Base-by-base conservation (phyloP, 1,284 basidiomycete species). In the Sparassis latifolia region DNA sequence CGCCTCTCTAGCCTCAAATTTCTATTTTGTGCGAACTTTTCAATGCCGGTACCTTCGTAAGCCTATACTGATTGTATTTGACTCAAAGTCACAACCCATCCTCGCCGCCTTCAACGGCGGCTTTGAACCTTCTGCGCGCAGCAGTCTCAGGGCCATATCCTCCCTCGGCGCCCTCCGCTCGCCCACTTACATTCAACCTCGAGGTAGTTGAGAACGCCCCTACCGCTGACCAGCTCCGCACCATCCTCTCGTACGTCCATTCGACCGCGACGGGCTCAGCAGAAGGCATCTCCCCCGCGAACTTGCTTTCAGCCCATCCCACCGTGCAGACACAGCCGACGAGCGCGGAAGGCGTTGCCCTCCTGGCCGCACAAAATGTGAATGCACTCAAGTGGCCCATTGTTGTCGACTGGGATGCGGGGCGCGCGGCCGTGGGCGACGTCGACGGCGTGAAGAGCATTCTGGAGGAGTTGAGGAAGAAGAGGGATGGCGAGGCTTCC, bases 401-500 rank as follows among this genome's bases (percentile, higher is more conserved):
- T 44, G 84, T 89, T 1, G 87, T 89, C 2, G 80, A 89, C 57
- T 89, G 87, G 86, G 65, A 71, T n/a, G 75, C 70, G n/a, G 86
- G 86, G 0, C 72, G 72, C 42, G 84, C 79, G 9, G 75, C 75
- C 30, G 66, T 88, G 0, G 86, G 86, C 0, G 77, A 84, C 50
- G 68, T 82, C 12, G 80, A 85, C 5, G 80, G 81, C 20, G 86
- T 88, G 12, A 77, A 75, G 47, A 61, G 62, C 2, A 82, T 89
- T 10, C 58, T 89, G 60, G 85, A 88, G 56, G 70, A 67, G 42
- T 55, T 89, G 49, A 69, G 84, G 58, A 78, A 78, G 66, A 76
- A 71, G 53, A 68, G 85, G 48, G 86, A 88, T 53, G 82, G 82
- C 0, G 82, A 86, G 55, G 31, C 37, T 2, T 39, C 33, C 29